Conservation (phyloP, 225 moss, liverwort and hornwort genomes). For the Straminergon stramineum region DNA sequence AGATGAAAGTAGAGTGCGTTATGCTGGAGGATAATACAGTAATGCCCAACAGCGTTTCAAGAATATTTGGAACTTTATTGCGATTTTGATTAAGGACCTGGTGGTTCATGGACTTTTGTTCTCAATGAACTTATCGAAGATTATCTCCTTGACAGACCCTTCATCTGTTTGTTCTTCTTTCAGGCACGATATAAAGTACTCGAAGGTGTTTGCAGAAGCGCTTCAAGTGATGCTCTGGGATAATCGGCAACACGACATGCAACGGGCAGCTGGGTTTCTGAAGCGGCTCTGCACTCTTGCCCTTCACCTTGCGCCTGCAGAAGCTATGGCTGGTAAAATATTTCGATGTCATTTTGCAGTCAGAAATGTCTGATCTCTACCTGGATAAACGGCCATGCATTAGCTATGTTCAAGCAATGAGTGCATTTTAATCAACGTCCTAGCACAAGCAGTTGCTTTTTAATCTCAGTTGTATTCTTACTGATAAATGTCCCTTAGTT, state of each 20-base stretch:
- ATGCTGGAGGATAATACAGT: not conserved
- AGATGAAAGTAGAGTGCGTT: not conserved
- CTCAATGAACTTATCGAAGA: not conserved
- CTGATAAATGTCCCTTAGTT: not conserved
- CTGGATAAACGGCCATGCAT: not conserved
- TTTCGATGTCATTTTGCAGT: not conserved
- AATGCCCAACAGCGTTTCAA: not conserved
- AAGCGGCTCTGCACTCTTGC: slow-evolving; percentile 85
- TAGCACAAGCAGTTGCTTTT: not conserved
- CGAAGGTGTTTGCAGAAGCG: slow-evolving; percentile 70
- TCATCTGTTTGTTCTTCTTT: not conserved
- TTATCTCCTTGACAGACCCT: not conserved
- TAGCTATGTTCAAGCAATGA: not conserved
- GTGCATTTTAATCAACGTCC: not conserved
- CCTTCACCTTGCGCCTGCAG: slow-evolving; percentile 77
- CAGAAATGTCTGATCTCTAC: not conserved
- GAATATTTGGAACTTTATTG: not conserved
- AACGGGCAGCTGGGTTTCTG: slow-evolving; percentile 86
- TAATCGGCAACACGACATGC: slow-evolving; percentile 94
- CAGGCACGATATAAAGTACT: slow-evolving; percentile 56
- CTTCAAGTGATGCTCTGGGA: slow-evolving; percentile 88
- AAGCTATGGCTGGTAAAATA: slow-evolving; percentile 74
- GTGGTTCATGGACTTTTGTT: not conserved
- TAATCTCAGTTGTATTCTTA: not conserved
- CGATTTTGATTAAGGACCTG: not conserved